Evolutionary conservation across 345 rosid genomes (phyloP), one percentile per base, ranked within the genome.

Genomic region (Dovyalis caffra): DNA sequence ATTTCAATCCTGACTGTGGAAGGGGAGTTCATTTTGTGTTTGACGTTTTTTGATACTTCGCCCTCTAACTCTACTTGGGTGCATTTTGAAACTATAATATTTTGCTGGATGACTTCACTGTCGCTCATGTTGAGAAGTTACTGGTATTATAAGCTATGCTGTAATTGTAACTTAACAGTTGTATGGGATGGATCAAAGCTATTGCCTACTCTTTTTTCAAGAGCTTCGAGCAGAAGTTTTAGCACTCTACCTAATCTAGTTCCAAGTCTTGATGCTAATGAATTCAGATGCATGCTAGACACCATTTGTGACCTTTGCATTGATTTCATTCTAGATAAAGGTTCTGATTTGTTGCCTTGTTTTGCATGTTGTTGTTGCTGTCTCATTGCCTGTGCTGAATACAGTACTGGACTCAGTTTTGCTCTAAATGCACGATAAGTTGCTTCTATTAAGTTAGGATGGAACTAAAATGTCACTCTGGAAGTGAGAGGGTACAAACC

Each of bases 111-210:
- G 31, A 21, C 71, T 70, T 15, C 2, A 64, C 33, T 68, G 32
- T 69, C 33, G 38, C 53, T 62, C 47, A 69, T 64, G 69, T 18
- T 8, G 56, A 53, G 21, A 51, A 74, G 79, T 33, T 40, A 37
- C 28, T 62, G 61, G 25, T 34, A 2, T 37, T 37, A 26, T 38
- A 61, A 18, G 51, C 26, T 3, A 6, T 51, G 64, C 66, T 66
- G 68, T 37, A 70, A 35, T 61, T 68, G 53, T 26, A 37, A 11
- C 16, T 10, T 8, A 31, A 37, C 21, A 29, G 47, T 51, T 5
- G 32, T 34, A 12, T 12, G 18, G 34, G 51, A 62, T 16, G 23
- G 66, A 67, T 38, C 45, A 8, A 51, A 14, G 63, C 25, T 25
- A 37, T 28, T 70, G 58, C 33, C 60, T 35, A 62, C 21, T 49